Percentiles rank a stretch among this genome's conserved stretches.
Conservation (phyloP, 129 eudicot species). For the Scalesia atractyloides region DNA sequence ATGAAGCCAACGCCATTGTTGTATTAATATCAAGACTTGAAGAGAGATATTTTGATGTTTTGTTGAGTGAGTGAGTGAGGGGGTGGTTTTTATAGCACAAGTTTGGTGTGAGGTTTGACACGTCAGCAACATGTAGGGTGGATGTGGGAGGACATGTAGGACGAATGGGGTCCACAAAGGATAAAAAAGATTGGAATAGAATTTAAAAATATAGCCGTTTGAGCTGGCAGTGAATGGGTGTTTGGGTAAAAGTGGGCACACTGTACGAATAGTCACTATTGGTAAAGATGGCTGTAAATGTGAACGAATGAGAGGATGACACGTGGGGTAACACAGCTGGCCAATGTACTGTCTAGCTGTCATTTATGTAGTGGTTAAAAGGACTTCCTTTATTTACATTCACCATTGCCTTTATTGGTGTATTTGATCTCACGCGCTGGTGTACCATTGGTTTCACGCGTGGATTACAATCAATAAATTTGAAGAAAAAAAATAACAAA, state of each 20-base stretch:
- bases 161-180: not conserved
- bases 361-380: slow-evolving; percentile 37
- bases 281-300: slow-evolving; percentile 26
- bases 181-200: not conserved
- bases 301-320: slow-evolving; percentile 8
- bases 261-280: slow-evolving; percentile 44
- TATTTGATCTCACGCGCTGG: slow-evolving; percentile 7
- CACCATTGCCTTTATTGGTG: slow-evolving; percentile 12
- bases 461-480: not conserved
- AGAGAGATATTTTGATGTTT: not conserved
- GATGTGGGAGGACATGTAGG: slow-evolving; percentile 14
- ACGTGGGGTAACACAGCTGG: slow-evolving; percentile 56
- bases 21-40: too few relatives aligned
- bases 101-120: slow-evolving; percentile 19
- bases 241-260: slow-evolving; percentile 27
- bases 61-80: not conserved
- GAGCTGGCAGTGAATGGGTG: slow-evolving; percentile 38
- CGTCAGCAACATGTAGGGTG: slow-evolving; percentile 43
- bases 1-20: slow-evolving; percentile 21
- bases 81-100: slow-evolving; percentile 28
- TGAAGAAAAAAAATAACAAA: too few relatives aligned
- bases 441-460: slow-evolving; percentile 1
- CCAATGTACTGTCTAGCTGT: slow-evolving; percentile 40
- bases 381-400: slow-evolving; percentile 25
- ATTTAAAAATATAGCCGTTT: slow-evolving; percentile 51